Base-by-base conservation (phyloP, 176 grass and related monocot genomes). In the Luzula sylvatica region DNA sequence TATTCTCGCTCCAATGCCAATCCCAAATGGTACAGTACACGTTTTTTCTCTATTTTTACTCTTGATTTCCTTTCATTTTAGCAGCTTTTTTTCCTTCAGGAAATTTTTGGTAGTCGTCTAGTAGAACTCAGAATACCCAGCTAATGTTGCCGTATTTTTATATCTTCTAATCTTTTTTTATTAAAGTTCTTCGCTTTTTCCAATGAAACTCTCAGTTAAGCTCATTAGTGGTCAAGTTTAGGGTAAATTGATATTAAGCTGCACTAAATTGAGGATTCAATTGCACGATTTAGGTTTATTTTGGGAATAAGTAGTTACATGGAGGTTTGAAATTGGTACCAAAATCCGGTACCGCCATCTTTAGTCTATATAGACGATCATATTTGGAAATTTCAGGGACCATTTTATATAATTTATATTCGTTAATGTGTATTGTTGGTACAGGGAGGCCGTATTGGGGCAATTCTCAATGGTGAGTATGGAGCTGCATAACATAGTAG, bases 401-500 rank as follows among this genome's bases (percentile, higher is more conserved):
- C 28, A 48, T 27, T 35, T 59, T 35, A 16, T 20, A 13, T 56
- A n/a, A n/a, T n/a, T n/a, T n/a, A n/a, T n/a, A 12, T 8, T 30
- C 15, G 9, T 21, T 21, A 25, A 7, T 30, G 7, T 51, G 44
- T 71, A 9, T 59, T 48, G 9, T 20, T 54, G 16, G 52, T 61
- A 7, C 9, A 89, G 85, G 92, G 80, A 89, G 66, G 90, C 88
- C 39, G 81, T 85, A 61, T 77, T 96, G 12, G 92, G 90, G 3
- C 85, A 96, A 50, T 96, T 86, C 41, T 96, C 85, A 11, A 96
- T 96, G 92, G 85, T 89, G 20, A 89, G 73, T 64, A 82, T 96
- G 92, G 85, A 96, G 58, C 84, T 96, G 52, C 89, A 86, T 67
- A 89, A 82, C 46, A 96, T 96, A n/a, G 77, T 96, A 38, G 90